Evolutionary conservation across 495 filamentous ascomycete genomes (phyloP).

Genomic region (Chaetomium tenue): DNA sequence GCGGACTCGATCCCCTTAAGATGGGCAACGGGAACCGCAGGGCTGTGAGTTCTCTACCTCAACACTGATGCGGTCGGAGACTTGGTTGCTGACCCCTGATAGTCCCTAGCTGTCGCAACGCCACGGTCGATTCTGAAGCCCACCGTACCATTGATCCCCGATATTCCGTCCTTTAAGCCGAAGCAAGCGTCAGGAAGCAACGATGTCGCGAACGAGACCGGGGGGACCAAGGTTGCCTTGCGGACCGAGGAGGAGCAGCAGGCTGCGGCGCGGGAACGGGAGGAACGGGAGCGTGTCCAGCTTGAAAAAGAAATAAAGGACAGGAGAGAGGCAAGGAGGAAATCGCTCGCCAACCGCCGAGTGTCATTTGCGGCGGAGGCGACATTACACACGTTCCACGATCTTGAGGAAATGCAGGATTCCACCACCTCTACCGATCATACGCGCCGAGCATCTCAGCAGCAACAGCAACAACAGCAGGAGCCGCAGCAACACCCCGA

Average conservation of each 20-base stretch:
- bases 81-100: slow-evolving; percentile 21
- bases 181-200: slow-evolving; percentile 30
- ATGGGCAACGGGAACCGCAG: slow-evolving; percentile 75
- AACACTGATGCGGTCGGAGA: not conserved
- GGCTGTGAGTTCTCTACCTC: slow-evolving; percentile 55
- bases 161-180: slow-evolving; percentile 54
- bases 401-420: slow-evolving; percentile 84
- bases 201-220: slow-evolving; percentile 36
- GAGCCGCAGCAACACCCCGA: slow-evolving; percentile 30
- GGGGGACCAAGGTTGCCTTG: slow-evolving; percentile 51
- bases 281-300: slow-evolving; percentile 65
- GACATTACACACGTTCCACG: slow-evolving; percentile 96
- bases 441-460: slow-evolving; percentile 64
- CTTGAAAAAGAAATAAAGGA: slow-evolving; percentile 69
- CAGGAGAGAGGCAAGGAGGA: slow-evolving; percentile 79
- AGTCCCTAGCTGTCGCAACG: slow-evolving; percentile 54
- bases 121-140: slow-evolving; percentile 82
- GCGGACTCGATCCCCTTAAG: slow-evolving; percentile 79
- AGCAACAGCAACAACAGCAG: slow-evolving; percentile 36
- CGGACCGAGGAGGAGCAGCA: slow-evolving; percentile 78
- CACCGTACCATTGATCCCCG: slow-evolving; percentile 65
- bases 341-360: slow-evolving; percentile 87
- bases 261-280: slow-evolving; percentile 68
- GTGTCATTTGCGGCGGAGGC: slow-evolving; percentile 98
- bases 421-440: slow-evolving; percentile 81